Base-by-base conservation (phyloP, 768 basidiomycete genomes). In the Dentipellis sp. region DNA sequence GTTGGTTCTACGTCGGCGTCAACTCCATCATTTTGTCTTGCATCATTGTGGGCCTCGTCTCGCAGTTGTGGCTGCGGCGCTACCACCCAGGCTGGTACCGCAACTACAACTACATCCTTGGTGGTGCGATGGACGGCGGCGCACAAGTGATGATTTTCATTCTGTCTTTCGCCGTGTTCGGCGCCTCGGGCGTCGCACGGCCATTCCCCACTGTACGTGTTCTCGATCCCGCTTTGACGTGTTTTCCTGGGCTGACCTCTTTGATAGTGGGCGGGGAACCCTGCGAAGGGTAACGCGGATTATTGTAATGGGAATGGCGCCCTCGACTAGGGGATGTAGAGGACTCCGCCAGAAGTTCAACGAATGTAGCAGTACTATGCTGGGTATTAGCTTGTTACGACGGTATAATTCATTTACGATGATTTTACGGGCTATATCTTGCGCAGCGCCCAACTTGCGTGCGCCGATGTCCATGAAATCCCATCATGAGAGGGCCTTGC, bases 111-210 rank as follows among this genome's bases (percentile, higher is more conserved):
- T 84, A 83, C 63, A 78, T 84, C 39, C 67, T 86, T 3, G 82
- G 82, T 29, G 86, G 83, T 42, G 85, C 79, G 7, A 69, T 84
- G 37, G 82, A 84, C 62, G 83, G 83, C 23, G 83, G 84, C 9
- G 78, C 80, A 14, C 83, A 84, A 64, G 74, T 82, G 50, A 82
- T 83, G 79, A 74, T 81, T 34, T 82, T 83, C 63, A 71, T 85
- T 39, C 70, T 82, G 4, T 81, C 82, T 0, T 85, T 84, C 65
- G 81, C 82, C 2, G 81, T 84, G 21, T 82, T 80, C 60, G 83
- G 84, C 16, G 82, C 80, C 12, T 76, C 77, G 0, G 82, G 81
- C 10, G 63, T 64, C 10, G 62, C 69, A 50, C 69, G 71, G 53
- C 77, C 76, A 3, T 83, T 83, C 74, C 81, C 82, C 8, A 52